Evolutionary conservation across 768 basidiomycete species (phyloP).

Genomic region (Termitomyces bulborhizus): DNA sequence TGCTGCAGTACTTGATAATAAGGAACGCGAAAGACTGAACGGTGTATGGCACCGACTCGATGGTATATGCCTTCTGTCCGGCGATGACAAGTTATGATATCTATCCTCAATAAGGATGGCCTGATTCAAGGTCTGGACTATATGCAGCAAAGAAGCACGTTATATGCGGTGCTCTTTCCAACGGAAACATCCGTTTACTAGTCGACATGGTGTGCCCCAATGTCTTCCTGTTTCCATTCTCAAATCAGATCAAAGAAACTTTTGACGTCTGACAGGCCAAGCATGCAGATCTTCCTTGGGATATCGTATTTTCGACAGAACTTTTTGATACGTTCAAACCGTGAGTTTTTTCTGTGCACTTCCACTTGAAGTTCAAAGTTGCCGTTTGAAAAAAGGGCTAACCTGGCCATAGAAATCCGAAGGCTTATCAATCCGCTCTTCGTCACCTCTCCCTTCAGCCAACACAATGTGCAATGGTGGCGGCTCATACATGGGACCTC

Average conservation of each 20-base stretch:
- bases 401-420: conserved; percentile 33
- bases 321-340: conserved; percentile 61
- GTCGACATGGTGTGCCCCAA: conserved; percentile 46
- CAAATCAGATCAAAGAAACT: background rate
- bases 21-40: conserved; percentile 37
- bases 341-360: conserved; percentile 28
- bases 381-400: background rate
- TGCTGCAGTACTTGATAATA: conserved; percentile 36
- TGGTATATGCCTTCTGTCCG: conserved; percentile 23
- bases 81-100: background rate
- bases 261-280: conserved; percentile 40
- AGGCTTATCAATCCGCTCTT: conserved; percentile 43
- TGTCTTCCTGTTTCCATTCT: background rate
- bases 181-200: conserved; percentile 57
- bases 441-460: conserved; percentile 45
- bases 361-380: too few species aligned
- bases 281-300: conserved; percentile 57
- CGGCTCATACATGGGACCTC: conserved; percentile 55
- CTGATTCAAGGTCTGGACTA: conserved; percentile 45
- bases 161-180: conserved; percentile 52
- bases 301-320: conserved; percentile 54
- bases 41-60: conserved; percentile 55
- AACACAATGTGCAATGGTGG: conserved; percentile 54
- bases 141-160: conserved; percentile 41
- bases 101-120: conserved; percentile 40